Evolutionary conservation across 2,329 filamentous ascomycete genomes (phyloP).

Genomic region (Colletotrichum phormii): DNA sequence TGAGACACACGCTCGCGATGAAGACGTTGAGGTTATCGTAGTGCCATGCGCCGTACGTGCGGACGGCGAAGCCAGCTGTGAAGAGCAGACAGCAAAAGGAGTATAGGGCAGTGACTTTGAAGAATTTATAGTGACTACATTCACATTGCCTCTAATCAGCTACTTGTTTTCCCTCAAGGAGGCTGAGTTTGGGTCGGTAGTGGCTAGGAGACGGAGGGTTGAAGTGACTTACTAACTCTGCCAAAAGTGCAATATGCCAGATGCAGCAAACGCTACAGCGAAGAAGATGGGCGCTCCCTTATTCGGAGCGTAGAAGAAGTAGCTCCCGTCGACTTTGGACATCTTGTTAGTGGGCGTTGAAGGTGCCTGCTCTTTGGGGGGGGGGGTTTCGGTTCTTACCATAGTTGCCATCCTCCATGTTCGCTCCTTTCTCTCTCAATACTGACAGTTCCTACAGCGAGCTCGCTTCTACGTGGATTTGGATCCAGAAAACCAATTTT

Average conservation of each 20-base stretch:
- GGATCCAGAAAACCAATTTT: neutral
- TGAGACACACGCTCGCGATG: slow-evolving; percentile 49
- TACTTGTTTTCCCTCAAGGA: too few relatives aligned
- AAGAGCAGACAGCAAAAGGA: slow-evolving; percentile 67
- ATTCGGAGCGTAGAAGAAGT: slow-evolving; percentile 60
- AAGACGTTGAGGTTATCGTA: slow-evolving; percentile 46
- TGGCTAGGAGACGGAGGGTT: neutral
- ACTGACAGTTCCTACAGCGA: neutral
- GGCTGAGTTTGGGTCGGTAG: too few relatives aligned
- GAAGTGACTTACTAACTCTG: slow-evolving; percentile 58
- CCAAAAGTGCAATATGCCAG: slow-evolving; percentile 53
- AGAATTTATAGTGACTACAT: slow-evolving; percentile 65
- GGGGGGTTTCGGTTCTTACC: slow-evolving; percentile 38
- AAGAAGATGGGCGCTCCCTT: slow-evolving; percentile 62
- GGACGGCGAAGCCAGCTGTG: slow-evolving; percentile 64
- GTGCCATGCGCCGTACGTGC: slow-evolving; percentile 47
- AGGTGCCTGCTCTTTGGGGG: neutral
- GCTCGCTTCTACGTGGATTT: neutral
- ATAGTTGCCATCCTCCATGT: slow-evolving; percentile 47
- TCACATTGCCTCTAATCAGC: neutral
- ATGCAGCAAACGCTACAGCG: slow-evolving; percentile 51
- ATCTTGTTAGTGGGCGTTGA: neutral
- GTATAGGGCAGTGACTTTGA: slow-evolving; percentile 65
- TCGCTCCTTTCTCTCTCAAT: neutral
- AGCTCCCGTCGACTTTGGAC: slow-evolving; percentile 52